Percentiles rank a stretch among this genome's conserved stretches.
Conservation (phyloP, 306 rosid genomes). For the Castanopsis chinensis region DNA sequence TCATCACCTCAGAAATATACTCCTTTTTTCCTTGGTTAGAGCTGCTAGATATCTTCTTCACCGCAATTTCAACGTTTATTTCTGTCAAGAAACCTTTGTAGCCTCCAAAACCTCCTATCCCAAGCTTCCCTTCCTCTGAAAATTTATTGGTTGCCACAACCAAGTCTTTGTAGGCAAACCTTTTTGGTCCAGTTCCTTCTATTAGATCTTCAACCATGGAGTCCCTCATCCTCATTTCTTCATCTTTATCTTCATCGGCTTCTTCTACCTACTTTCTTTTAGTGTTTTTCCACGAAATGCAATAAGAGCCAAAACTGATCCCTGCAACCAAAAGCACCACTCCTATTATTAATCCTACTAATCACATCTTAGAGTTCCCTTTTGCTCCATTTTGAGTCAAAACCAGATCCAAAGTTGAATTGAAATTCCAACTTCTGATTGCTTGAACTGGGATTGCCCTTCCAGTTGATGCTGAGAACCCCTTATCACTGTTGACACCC, state of each 20-base stretch:
- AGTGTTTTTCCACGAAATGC: background rate
- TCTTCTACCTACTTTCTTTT: slow-evolving; percentile 14
- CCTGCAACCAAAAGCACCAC: background rate
- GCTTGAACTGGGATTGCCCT: slow-evolving; percentile 14
- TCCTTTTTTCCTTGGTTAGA: slow-evolving; percentile 39
- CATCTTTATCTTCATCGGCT: slow-evolving; percentile 16
- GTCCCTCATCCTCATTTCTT: slow-evolving; percentile 15
- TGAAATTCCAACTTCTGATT: slow-evolving; percentile 33
- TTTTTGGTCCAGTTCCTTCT: slow-evolving; percentile 34
- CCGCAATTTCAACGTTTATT: slow-evolving; percentile 29
- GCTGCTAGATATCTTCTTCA: slow-evolving; percentile 34
- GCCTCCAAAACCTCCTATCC: slow-evolving; percentile 48
- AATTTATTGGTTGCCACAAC: slow-evolving; percentile 36
- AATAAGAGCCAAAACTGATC: background rate
- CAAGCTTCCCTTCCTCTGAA: slow-evolving; percentile 33
- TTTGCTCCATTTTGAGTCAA: too few relatives aligned
- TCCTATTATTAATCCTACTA: background rate
- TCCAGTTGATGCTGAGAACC: slow-evolving; percentile 45
- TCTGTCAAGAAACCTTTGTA: slow-evolving; percentile 34
- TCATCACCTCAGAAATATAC: slow-evolving; percentile 37
- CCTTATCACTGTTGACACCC: too few relatives aligned
- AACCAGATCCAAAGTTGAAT: background rate
- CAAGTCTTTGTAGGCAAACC: slow-evolving; percentile 26
- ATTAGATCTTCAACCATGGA: slow-evolving; percentile 29
- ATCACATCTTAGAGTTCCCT: too few relatives aligned